These are phyloP conservation scores for Colletotrichum sp. DNA, from an alignment of 2,329 filamentous ascomycete genomes.

Conservation along the genomic window DNA sequence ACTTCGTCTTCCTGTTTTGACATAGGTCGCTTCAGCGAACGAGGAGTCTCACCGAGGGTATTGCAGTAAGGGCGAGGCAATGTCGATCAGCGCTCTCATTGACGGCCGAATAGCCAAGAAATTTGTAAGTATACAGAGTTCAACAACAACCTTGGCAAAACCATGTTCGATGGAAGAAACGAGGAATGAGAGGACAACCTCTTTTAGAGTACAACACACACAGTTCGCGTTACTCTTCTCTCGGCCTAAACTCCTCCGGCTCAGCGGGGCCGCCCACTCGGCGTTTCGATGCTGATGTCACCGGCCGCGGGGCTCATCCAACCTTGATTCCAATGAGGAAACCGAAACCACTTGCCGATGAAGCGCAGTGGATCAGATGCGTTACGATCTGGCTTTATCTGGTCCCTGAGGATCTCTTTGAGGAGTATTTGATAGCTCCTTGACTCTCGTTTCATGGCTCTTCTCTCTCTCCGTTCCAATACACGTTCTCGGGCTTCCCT, in stretches of 20 bases:
- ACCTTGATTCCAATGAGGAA: background rate
- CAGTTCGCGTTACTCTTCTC: background rate
- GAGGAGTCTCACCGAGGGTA: background rate
- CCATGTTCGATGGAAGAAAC: background rate
- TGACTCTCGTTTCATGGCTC: background rate
- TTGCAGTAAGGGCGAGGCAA: background rate
- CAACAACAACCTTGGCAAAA: background rate
- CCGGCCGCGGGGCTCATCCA: conserved; percentile 3
- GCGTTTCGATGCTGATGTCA: conserved; percentile 12
- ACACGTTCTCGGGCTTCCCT: background rate
- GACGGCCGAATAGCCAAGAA: background rate
- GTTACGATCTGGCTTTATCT: background rate
- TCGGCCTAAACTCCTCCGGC: conserved; percentile 4
- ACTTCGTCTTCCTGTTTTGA: background rate
- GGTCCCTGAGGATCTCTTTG: no score
- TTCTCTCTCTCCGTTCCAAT: background rate
- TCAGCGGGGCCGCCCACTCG: background rate
- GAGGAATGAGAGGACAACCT: background rate
- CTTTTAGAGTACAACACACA: background rate
- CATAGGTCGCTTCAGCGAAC: rapidly evolving
- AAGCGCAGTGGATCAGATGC: background rate
- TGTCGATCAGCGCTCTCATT: rapidly evolving
- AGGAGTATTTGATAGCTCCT: background rate
- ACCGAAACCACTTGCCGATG: conserved; percentile 1
- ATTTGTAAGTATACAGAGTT: background rate